Conservation (phyloP, 2,329 filamentous ascomycete genomes). For the Magnaporthiopsis incrustans region DNA sequence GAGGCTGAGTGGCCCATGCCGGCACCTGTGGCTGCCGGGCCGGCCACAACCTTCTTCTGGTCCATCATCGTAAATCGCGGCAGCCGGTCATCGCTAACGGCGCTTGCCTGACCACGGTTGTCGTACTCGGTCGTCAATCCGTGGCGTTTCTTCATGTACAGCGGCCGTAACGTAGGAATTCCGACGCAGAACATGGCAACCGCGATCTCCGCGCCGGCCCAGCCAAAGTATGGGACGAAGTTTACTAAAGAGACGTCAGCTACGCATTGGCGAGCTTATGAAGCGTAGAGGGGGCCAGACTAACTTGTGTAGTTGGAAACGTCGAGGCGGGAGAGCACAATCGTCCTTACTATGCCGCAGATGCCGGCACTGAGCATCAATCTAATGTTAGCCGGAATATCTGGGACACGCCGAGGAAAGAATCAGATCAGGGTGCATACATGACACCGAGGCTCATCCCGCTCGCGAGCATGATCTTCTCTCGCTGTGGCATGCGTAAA, state of each 20-base stretch:
- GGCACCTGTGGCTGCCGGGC: neutral
- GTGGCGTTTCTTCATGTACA: constrained; percentile 35
- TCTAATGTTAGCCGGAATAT: constrained; percentile 11
- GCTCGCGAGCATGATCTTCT: constrained; percentile 33
- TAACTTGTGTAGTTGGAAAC: constrained; percentile 22
- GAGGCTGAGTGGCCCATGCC: neutral
- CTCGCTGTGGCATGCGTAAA: constrained; percentile 34
- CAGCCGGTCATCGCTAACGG: constrained; percentile 53
- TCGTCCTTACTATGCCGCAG: constrained; percentile 20
- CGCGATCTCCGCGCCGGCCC: constrained; percentile 30
- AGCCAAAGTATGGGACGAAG: constrained; percentile 27
- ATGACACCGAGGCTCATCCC: constrained; percentile 26
- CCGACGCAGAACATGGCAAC: constrained; percentile 32
- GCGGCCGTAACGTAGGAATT: constrained; percentile 29
- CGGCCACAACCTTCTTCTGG: constrained; percentile 34
- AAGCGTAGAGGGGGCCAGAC: constrained; percentile 13
- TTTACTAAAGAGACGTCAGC: constrained; percentile 18
- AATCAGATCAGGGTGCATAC: constrained; percentile 1
- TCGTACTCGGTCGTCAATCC: constrained; percentile 16
- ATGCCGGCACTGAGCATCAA: constrained; percentile 16
- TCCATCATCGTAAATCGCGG: constrained; percentile 32
- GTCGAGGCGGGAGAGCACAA: constrained; percentile 18
- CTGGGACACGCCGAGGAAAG: neutral
- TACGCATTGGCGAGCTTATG: constrained; percentile 8
- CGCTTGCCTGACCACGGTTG: constrained; percentile 41